Evolutionary conservation across 2,329 filamentous ascomycete genomes (phyloP).

Genomic region (Sclerotinia subarctica): DNA sequence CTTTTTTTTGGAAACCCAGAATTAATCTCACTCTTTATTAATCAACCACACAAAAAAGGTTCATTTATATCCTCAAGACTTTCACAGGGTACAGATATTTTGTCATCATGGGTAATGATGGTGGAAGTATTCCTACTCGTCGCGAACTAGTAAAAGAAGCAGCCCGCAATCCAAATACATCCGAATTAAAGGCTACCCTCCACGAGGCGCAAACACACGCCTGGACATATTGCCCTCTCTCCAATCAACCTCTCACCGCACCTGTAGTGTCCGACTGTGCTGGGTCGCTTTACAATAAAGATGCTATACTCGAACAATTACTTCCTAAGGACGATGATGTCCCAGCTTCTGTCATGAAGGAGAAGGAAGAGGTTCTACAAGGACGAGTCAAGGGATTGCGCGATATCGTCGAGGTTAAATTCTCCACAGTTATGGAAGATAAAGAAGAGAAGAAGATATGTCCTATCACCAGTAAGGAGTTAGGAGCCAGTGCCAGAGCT

Average conservation of each 20-base stretch:
- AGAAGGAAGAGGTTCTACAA: constrained; percentile 59
- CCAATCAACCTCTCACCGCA: constrained; percentile 64
- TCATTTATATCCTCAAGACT: background rate
- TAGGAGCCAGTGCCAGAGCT: constrained; percentile 74
- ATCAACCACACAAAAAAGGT: background rate
- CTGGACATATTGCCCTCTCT: constrained; percentile 88
- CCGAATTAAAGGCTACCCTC: constrained; percentile 84
- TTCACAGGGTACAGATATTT: background rate
- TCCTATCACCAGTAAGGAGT: constrained; percentile 79
- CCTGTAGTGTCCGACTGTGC: constrained; percentile 77
- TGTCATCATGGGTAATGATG: constrained; percentile 85
- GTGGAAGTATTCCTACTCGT: constrained; percentile 91
- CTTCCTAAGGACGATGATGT: constrained; percentile 52
- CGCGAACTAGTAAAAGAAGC: constrained; percentile 95
- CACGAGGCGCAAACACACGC: constrained; percentile 81
- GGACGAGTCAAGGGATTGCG: constrained; percentile 72
- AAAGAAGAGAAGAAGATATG: constrained; percentile 68
- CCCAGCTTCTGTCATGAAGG: constrained; percentile 42
- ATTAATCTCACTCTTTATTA: background rate
- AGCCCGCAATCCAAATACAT: constrained; percentile 74
- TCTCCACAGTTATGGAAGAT: constrained; percentile 50
- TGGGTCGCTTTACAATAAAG: constrained; percentile 92
- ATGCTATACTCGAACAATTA: constrained; percentile 72
- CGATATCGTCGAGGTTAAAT: constrained; percentile 84
- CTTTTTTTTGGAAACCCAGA: background rate